Evolutionary conservation across 2,329 filamentous ascomycete species (phyloP).

Genomic region (Tolypocladium amazonense): DNA sequence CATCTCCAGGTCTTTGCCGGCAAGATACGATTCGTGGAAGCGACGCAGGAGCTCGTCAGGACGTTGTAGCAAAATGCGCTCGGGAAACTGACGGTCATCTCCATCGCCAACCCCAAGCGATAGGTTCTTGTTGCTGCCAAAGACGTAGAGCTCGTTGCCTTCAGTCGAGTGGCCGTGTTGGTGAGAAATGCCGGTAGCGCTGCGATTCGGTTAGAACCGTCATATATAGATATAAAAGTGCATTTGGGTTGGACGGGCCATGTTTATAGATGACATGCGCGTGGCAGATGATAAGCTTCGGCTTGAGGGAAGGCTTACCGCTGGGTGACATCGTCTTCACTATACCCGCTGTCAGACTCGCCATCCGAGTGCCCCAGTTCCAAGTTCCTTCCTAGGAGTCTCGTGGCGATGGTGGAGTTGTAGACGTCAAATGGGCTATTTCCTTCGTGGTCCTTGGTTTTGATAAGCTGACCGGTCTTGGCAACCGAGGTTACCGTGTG

Average conservation of each 20-base stretch:
- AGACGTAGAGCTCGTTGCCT: conserved; percentile 84
- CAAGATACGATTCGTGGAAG: conserved; percentile 60
- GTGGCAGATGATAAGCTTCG: not conserved
- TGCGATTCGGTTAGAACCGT: conserved; percentile 7
- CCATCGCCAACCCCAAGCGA: conserved; percentile 91
- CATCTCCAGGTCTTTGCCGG: conserved; percentile 27
- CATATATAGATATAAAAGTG: not conserved
- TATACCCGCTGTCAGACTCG: conserved; percentile 46
- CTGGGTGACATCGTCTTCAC: conserved; percentile 16
- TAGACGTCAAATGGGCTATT: conserved; percentile 93
- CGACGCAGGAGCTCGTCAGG: conserved; percentile 66
- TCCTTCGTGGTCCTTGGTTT: conserved; percentile 91
- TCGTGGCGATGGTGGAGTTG: conserved; percentile 71
- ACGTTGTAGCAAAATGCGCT: conserved; percentile 66
- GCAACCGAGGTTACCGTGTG: conserved; percentile 49
- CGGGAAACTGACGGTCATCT: conserved; percentile 87
- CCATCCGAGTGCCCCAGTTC: conserved; percentile 37
- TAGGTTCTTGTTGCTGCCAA: conserved; percentile 93
- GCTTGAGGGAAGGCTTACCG: conserved; percentile 14
- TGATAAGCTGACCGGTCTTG: conserved; percentile 68
- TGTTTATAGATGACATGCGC: not conserved
- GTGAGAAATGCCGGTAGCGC: conserved; percentile 9
- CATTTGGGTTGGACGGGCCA: too few species aligned
- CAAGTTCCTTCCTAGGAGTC: conserved; percentile 47
- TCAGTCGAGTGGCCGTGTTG: conserved; percentile 9